Conservation (phyloP, 768 basidiomycete genomes). For the Clitopilus hobsonii region DNA sequence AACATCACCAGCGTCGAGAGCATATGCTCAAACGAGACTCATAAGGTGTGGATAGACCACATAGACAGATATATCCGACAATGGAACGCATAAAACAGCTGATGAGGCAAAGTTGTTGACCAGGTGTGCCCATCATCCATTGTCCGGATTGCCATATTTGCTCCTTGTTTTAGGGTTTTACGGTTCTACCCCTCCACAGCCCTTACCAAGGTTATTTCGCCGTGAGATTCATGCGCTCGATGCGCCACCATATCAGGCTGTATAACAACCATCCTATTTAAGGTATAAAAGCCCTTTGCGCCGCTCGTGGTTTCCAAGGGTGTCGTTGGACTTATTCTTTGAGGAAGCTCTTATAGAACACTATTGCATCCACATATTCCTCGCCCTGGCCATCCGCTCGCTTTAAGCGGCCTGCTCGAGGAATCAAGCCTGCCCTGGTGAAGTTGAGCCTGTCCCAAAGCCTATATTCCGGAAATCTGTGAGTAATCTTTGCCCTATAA, state of each 20-base stretch:
- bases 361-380: conserved; percentile 85
- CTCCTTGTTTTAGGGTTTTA: neutral
- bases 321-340: conserved; percentile 17
- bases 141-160: neutral
- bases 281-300: neutral
- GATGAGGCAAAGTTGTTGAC: too few relatives aligned
- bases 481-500: neutral
- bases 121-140: too few relatives aligned
- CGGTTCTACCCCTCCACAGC: neutral
- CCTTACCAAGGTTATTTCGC: neutral
- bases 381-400: conserved; percentile 67
- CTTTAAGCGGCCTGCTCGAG: conserved; percentile 67
- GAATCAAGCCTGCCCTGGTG: conserved; percentile 71
- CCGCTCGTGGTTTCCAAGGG: neutral
- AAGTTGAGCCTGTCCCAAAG: conserved; percentile 87
- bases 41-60: too few relatives aligned
- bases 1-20: too few relatives aligned
- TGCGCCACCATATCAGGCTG: neutral
- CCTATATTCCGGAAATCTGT: conserved; percentile 16
- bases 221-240: neutral
- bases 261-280: neutral
- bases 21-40: too few relatives aligned
- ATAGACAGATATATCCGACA: too few relatives aligned
- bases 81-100: too few relatives aligned
- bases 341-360: conserved; percentile 77